Conservation (phyloP, 345 rosid species). For the Salix purpurea region DNA sequence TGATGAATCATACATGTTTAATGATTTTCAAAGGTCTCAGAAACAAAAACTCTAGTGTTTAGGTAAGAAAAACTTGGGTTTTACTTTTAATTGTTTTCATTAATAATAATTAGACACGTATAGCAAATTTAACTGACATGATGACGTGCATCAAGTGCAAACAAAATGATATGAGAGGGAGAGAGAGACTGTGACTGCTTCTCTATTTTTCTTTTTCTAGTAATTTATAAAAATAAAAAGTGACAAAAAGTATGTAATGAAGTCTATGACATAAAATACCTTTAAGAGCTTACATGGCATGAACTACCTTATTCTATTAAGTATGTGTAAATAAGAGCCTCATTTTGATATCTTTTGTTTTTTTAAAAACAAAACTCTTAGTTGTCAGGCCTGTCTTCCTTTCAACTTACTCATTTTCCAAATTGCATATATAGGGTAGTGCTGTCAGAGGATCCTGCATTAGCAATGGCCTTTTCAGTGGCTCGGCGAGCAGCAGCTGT, state of each 20-base stretch:
- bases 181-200: not conserved
- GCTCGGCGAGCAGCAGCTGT: constrained; percentile 96
- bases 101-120: not conserved
- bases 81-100: not conserved
- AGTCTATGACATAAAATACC: not conserved
- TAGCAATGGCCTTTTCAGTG: constrained; percentile 99
- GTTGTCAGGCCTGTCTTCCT: not conserved
- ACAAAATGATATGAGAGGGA: not conserved
- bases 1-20: not conserved
- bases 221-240: not conserved
- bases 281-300: not conserved
- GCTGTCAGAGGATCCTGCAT: constrained; percentile 95
- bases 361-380: too few species aligned
- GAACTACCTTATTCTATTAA: not conserved
- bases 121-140: not conserved
- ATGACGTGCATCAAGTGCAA: not conserved
- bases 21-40: not conserved
- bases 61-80: not conserved
- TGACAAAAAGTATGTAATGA: not conserved
- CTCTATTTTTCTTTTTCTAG: not conserved
- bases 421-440: constrained; percentile 55
- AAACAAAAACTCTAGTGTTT: not conserved
- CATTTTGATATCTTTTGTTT: too few species aligned
- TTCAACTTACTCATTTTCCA: constrained; percentile 3
- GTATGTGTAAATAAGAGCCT: not conserved